These are phyloP conservation scores for Phanerochaete carnosa DNA, from an alignment of 768 basidiomycete genomes.

Conservation along the genomic window DNA sequence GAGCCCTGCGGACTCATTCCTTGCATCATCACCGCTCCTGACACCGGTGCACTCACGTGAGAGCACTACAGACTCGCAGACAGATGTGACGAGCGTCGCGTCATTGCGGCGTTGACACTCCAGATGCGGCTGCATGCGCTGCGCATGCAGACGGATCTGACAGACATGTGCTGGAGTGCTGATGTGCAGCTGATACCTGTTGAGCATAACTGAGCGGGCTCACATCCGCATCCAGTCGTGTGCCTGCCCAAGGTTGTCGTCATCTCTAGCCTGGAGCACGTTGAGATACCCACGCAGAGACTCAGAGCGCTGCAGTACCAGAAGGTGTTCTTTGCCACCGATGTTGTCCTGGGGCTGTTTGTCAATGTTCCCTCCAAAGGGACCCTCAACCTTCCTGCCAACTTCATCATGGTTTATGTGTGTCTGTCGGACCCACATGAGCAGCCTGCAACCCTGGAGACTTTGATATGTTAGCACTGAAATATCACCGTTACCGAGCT, in stretches of 20 bases:
- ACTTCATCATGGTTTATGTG: constrained; percentile 71
- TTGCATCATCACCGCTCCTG: neutral
- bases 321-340: constrained; percentile 44
- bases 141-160: constrained; percentile 8
- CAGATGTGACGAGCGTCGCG: constrained; percentile 20
- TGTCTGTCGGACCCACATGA: constrained; percentile 63
- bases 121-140: too few species aligned
- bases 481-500: constrained; percentile 1
- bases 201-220: neutral
- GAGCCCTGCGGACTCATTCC: neutral
- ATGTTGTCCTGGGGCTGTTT: constrained; percentile 16
- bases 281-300: constrained; percentile 50
- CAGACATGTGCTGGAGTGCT: constrained; percentile 14
- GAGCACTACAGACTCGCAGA: constrained; percentile 15
- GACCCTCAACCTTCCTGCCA: constrained; percentile 58
- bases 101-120: constrained; percentile 20
- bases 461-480: constrained; percentile 56
- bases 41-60: constrained; percentile 10
- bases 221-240: neutral
- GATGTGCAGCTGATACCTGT: neutral
- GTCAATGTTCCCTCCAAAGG: constrained; percentile 28
- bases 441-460: constrained; percentile 61
- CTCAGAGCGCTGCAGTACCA: constrained; percentile 48
- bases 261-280: constrained; percentile 67
- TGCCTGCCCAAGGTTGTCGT: constrained; percentile 57